phyloP scores from a whole-genome alignment of 345 rosid genomes.

The Brassica rapa region DNA sequence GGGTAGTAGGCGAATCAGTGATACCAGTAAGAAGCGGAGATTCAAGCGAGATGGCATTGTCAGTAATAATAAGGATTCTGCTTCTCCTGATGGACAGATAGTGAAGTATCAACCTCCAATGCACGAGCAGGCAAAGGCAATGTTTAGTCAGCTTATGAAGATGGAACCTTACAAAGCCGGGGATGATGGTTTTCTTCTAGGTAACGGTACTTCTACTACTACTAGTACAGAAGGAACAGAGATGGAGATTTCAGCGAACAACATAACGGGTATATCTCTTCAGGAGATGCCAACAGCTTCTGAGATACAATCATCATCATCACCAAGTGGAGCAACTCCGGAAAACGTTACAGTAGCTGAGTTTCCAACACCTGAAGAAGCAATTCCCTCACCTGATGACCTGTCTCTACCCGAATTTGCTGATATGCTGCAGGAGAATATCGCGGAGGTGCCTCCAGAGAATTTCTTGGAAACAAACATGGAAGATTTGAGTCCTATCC shows the following conservation, averaged over 20 bases:
- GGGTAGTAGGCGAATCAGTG: constrained; percentile 70
- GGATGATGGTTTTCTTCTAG: constrained; percentile 56
- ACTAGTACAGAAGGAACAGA: constrained; percentile 45
- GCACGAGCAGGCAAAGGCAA: constrained; percentile 70
- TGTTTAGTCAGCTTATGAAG: constrained; percentile 71
- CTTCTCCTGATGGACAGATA: constrained; percentile 80
- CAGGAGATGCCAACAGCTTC: constrained; percentile 76
- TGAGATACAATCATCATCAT: constrained; percentile 50
- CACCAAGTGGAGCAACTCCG: constrained; percentile 44
- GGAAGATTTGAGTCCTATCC: constrained; percentile 45
- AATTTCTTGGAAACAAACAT: constrained; percentile 47
- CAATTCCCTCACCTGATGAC: constrained; percentile 53
- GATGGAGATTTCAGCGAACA: constrained; percentile 50
- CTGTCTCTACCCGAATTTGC: constrained; percentile 50
- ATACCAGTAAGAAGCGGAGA: constrained; percentile 85
- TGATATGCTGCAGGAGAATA: constrained; percentile 54
- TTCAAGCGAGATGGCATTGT: constrained; percentile 67
- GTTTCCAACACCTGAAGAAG: constrained; percentile 48
- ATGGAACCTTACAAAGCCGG: constrained; percentile 51
- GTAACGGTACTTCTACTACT: constrained; percentile 47
- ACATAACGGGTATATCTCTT: constrained; percentile 66
- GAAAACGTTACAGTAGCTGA: constrained; percentile 49
- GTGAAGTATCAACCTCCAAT: constrained; percentile 81
- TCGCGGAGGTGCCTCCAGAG: constrained; percentile 45
- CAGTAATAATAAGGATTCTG: constrained; percentile 53